phyloP scores from a whole-genome alignment of 1,284 basidiomycete genomes.

The Apiotrichum domesticum region DNA sequence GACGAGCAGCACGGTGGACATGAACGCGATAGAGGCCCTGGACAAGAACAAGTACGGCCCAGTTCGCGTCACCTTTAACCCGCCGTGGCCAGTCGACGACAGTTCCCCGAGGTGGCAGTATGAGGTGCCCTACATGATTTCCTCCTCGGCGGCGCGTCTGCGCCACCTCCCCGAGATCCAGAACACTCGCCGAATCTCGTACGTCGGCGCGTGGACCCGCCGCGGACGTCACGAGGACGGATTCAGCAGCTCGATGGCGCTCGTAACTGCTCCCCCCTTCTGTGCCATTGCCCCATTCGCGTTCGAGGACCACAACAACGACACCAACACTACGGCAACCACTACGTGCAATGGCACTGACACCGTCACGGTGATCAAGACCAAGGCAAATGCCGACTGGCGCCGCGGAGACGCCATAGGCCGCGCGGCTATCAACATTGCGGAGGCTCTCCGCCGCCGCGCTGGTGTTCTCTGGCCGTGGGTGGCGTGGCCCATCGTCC shows the following conservation, averaged over 20 bases:
- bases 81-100: slow-evolving; percentile 27
- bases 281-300: slow-evolving; percentile 45
- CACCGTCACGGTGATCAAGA: not conserved
- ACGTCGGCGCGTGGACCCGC: slow-evolving; percentile 66
- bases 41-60: slow-evolving; percentile 57
- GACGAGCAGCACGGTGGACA: slow-evolving; percentile 53
- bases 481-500: slow-evolving; percentile 8
- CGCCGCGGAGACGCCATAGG: not conserved
- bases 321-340: not conserved
- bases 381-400: not conserved
- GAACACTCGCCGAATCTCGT: slow-evolving; percentile 60
- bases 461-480: slow-evolving; percentile 4
- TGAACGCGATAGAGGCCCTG: slow-evolving; percentile 73
- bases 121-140: slow-evolving; percentile 1
- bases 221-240: slow-evolving; percentile 79
- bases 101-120: slow-evolving; percentile 3
- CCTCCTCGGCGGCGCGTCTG: slow-evolving; percentile 2
- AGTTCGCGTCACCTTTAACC: slow-evolving; percentile 71
- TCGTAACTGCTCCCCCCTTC: slow-evolving; percentile 36
- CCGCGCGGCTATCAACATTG: not conserved
- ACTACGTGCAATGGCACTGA: not conserved
- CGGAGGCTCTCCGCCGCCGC: slow-evolving; percentile 3
- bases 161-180: slow-evolving; percentile 52
- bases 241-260: slow-evolving; percentile 54
- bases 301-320: not conserved